Percentiles rank a stretch among this genome's conserved stretches.
Evolutionary conservation across 2,329 filamentous ascomycete genomes (phyloP).

Genomic region (Penicillium sp.): DNA sequence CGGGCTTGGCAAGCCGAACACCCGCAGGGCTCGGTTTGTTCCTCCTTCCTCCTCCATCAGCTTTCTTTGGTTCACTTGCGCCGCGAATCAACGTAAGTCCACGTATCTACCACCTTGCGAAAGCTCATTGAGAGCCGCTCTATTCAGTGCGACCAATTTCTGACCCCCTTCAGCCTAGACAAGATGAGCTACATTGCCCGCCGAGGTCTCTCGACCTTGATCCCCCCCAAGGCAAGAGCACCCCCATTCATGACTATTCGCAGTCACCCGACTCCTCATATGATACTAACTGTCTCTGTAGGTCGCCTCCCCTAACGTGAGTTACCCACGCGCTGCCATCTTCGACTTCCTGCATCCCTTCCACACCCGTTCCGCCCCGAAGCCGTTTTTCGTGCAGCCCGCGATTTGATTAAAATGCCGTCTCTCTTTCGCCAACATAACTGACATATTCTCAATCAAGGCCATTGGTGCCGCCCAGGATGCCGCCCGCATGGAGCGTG

Average conservation of each 20-base stretch:
- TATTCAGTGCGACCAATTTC: constrained; percentile 18
- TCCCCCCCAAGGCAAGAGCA: constrained; percentile 82
- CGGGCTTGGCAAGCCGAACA: constrained; percentile 27
- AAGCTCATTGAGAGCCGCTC: background rate
- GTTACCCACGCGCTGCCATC: constrained; percentile 12
- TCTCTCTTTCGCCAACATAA: constrained; percentile 6
- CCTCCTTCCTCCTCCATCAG: constrained; percentile 27
- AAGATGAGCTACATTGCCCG: constrained; percentile 89
- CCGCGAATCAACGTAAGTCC: constrained; percentile 27
- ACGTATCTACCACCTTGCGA: background rate
- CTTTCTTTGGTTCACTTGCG: constrained; percentile 28
- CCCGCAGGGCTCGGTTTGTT: constrained; percentile 28
- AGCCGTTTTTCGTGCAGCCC: constrained; percentile 19
- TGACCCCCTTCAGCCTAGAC: constrained; percentile 31
- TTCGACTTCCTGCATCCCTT: constrained; percentile 9
- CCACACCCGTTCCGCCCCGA: constrained; percentile 17
- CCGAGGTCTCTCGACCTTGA: constrained; percentile 92
- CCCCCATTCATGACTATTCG: constrained; percentile 7
- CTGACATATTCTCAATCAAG: constrained; percentile 52
- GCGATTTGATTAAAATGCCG: constrained; percentile 8
- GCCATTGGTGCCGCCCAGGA: constrained; percentile 90
- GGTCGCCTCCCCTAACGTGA: constrained; percentile 37
- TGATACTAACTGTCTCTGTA: constrained; percentile 34
- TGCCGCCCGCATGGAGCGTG: constrained; percentile 93
- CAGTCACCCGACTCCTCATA: constrained; percentile 11